These are phyloP conservation scores for Botryosphaeria agaves DNA, from an alignment of 2,329 filamentous ascomycete genomes.

Conservation along the genomic window DNA sequence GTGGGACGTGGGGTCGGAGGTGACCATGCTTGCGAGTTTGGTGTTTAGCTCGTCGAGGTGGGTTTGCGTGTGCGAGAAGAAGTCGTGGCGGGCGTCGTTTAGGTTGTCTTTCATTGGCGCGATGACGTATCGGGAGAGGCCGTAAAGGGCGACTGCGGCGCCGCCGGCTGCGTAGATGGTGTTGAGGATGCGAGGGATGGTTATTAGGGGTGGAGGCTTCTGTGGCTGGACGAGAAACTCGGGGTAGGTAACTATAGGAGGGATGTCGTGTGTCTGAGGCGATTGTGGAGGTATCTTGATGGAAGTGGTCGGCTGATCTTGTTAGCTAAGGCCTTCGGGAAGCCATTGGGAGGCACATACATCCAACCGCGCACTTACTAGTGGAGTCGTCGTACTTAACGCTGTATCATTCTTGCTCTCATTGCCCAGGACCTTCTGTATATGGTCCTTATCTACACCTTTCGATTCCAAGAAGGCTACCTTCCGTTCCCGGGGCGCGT, in stretches of 20 bases:
- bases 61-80: constrained; percentile 31
- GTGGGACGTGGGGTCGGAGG: constrained; percentile 34
- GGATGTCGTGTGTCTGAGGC: constrained; percentile 21
- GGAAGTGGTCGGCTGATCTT: too few species aligned
- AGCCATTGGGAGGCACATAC: too few species aligned
- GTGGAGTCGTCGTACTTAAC: too few species aligned
- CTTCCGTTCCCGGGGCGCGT: constrained; percentile 56
- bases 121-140: constrained; percentile 50
- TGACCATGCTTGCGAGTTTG: constrained; percentile 41
- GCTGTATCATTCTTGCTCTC: neutral
- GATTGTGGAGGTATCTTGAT: neutral
- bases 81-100: constrained; percentile 37
- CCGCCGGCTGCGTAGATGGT: constrained; percentile 39
- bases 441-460: constrained; percentile 49
- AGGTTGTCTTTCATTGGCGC: constrained; percentile 40
- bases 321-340: too few species aligned
- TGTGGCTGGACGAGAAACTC: constrained; percentile 43
- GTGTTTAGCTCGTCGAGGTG: constrained; percentile 39
- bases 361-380: too few species aligned
- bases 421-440: constrained; percentile 42
- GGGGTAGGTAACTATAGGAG: constrained; percentile 49
- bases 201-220: constrained; percentile 42
- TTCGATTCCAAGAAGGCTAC: constrained; percentile 61
- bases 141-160: constrained; percentile 44
- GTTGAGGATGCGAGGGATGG: constrained; percentile 35